Evolutionary conservation across 2,329 filamentous ascomycete species (phyloP).

Genomic region (Neurospora sp.): DNA sequence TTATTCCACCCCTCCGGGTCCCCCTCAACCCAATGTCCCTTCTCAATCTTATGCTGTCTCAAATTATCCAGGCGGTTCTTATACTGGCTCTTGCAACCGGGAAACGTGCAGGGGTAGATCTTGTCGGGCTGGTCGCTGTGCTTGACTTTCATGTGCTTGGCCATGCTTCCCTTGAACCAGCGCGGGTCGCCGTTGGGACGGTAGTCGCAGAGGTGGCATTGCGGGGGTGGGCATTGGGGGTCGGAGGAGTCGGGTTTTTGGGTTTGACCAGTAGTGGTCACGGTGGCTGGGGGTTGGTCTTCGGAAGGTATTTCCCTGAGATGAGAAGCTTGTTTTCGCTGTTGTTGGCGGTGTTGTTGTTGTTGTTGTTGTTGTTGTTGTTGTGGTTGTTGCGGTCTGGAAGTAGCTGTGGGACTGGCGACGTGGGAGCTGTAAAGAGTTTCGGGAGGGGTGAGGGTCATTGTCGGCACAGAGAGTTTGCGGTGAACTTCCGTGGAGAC

Average conservation of each 20-base stretch:
- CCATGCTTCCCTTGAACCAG: constrained; percentile 50
- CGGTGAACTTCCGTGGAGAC: background rate
- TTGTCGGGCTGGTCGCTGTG: constrained; percentile 38
- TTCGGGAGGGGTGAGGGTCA: constrained; percentile 5
- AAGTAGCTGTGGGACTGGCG: background rate
- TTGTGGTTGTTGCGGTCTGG: constrained; percentile 1
- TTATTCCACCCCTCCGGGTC: constrained; percentile 18
- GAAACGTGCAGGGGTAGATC: constrained; percentile 43
- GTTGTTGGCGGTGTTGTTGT: background rate
- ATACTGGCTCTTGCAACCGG: constrained; percentile 44
- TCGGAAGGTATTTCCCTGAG: background rate
- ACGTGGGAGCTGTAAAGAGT: constrained; percentile 2
- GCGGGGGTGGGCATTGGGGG: constrained; percentile 39
- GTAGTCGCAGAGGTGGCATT: constrained; percentile 44
- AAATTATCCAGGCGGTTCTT: constrained; percentile 47
- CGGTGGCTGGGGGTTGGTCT: constrained; percentile 2
- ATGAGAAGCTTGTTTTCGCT: background rate
- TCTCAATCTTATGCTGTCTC: constrained; percentile 45
- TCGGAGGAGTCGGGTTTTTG: constrained; percentile 31
- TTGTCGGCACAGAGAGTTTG: background rate
- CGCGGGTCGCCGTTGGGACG: constrained; percentile 45
- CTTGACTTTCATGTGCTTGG: constrained; percentile 46
- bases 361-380: background rate
- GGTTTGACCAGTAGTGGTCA: background rate
- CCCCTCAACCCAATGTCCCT: constrained; percentile 41